Percentiles rank a stretch among this genome's conserved stretches.
Conservation (phyloP, 2,329 filamentous ascomycete species). For the Escovopsis weberi region DNA sequence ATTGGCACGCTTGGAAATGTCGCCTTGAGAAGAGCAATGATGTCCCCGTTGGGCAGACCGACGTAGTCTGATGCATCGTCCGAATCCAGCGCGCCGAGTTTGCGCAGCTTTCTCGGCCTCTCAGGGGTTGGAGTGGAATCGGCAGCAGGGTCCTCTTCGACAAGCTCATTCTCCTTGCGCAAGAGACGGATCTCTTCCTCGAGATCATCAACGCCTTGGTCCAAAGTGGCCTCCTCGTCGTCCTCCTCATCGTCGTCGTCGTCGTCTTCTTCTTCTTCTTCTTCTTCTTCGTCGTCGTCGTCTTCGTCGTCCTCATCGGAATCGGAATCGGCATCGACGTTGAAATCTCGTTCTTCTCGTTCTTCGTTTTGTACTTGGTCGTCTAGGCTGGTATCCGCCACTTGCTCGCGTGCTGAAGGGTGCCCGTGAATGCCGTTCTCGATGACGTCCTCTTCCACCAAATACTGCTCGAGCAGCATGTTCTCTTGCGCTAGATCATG, state of each 20-base stretch:
- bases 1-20: conserved; percentile 28
- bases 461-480: neutral
- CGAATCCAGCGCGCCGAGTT: conserved; percentile 3
- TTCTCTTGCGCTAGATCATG: neutral
- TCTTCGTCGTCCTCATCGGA: conserved; percentile 8
- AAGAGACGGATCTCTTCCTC: conserved; percentile 29
- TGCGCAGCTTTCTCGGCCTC: neutral
- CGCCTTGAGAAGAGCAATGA: conserved; percentile 20
- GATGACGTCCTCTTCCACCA: neutral
- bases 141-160: conserved; percentile 10
- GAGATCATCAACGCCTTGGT: conserved; percentile 7
- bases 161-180: conserved; percentile 23
- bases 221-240: conserved; percentile 3
- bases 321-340: conserved; percentile 3
- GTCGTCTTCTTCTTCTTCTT: conserved; percentile 7
- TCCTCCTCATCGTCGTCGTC: conserved; percentile 10
- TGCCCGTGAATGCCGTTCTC: no score
- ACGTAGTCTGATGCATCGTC: conserved; percentile 3
- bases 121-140: conserved; percentile 3
- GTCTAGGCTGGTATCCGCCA: no score
- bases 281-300: conserved; percentile 7
- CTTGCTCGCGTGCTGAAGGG: no score
- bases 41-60: conserved; percentile 14
- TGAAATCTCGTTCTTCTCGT: neutral
- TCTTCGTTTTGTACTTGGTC: neutral